phyloP scores from a whole-genome alignment of 1,139 yeast genomes.

The Yueomyces sp. region DNA sequence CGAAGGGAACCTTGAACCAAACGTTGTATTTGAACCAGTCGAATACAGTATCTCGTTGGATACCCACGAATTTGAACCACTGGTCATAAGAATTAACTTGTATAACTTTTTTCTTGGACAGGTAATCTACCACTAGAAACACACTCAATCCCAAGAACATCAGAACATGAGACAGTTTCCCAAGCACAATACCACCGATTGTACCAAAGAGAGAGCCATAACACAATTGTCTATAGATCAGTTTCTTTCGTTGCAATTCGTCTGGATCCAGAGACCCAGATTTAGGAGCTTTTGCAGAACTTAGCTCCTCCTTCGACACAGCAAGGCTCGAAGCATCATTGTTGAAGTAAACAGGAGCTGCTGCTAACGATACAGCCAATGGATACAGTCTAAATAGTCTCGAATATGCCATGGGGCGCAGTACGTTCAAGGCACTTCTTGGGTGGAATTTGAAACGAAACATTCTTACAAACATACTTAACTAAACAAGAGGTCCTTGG shows the following conservation, averaged over 20 bases:
- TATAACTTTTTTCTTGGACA: background rate
- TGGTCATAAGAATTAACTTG: background rate
- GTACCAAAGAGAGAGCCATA: background rate
- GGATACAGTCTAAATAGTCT: too few species aligned
- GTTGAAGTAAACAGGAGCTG: too few species aligned
- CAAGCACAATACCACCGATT: background rate
- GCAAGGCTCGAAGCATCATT: too few species aligned
- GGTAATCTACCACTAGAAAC: background rate
- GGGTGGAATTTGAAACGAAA: too few species aligned
- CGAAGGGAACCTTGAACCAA: background rate
- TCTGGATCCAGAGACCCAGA: too few species aligned
- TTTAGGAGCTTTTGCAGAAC: too few species aligned
- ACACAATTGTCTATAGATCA: background rate
- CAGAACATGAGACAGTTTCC: background rate
- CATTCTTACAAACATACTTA: too few species aligned
- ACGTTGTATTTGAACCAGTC: background rate
- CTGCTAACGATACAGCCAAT: too few species aligned
- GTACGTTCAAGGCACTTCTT: too few species aligned
- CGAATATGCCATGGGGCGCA: too few species aligned
- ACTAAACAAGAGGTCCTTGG: too few species aligned
- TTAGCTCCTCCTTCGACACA: too few species aligned
- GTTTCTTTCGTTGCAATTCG: background rate
- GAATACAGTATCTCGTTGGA: background rate
- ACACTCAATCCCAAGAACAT: background rate
- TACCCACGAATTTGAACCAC: background rate